A percentile compares a stretch with the other conserved stretches of the same genome.
These are phyloP conservation scores for Wickerhamomyces queroliae DNA, from an alignment of 805 yeast genomes.

Conservation along the genomic window DNA sequence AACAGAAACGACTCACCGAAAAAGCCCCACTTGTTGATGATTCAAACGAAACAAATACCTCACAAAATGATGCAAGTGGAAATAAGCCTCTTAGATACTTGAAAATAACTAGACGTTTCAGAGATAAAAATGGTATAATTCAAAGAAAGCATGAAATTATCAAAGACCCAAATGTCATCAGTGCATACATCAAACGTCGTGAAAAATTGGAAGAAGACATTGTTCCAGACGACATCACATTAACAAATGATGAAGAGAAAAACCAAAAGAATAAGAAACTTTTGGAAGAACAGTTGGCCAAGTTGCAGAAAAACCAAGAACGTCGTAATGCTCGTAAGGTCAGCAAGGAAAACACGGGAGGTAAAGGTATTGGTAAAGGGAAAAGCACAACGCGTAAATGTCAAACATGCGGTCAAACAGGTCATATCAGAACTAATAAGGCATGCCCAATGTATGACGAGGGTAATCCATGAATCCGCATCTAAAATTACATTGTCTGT, in stretches of 20 bases:
- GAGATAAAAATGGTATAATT: conserved; percentile 79
- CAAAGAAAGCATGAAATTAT: conserved; percentile 77
- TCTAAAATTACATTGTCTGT: background rate
- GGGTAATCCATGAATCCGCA: conserved; percentile 14
- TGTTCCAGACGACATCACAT: conserved; percentile 65
- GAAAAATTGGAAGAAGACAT: conserved; percentile 58
- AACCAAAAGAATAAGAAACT: conserved; percentile 72
- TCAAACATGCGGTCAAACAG: conserved; percentile 92
- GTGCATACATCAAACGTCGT: conserved; percentile 72
- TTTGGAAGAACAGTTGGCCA: conserved; percentile 78
- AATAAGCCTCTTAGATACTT: conserved; percentile 31
- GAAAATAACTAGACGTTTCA: conserved; percentile 69
- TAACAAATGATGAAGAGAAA: conserved; percentile 80
- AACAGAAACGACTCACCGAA: conserved; percentile 52
- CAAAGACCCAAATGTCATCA: conserved; percentile 81
- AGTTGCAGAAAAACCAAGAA: conserved; percentile 71
- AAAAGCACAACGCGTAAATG: conserved; percentile 65
- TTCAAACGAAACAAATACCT: conserved; percentile 6
- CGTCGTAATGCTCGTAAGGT: conserved; percentile 54
- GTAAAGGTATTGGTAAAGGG: conserved; percentile 24
- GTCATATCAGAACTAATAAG: conserved; percentile 86
- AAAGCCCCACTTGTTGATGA: conserved; percentile 11
- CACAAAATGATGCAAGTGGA: background rate
- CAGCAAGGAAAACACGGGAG: conserved; percentile 30
- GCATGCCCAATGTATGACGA: conserved; percentile 84